Conservation (phyloP, 2,329 filamentous ascomycete genomes). For the Coleophoma eucalyptorum region DNA sequence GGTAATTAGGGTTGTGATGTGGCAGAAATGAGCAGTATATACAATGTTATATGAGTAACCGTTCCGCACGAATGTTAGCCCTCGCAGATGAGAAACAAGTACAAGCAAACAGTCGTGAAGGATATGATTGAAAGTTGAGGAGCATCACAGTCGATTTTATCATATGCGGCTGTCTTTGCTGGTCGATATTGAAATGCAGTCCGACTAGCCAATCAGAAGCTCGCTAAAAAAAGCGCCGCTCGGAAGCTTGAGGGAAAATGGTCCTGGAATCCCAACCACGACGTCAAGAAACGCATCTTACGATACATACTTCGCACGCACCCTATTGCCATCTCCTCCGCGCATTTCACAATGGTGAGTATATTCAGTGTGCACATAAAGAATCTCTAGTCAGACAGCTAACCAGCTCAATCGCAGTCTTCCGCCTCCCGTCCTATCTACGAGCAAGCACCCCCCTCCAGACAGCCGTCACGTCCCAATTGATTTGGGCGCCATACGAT, state of each 20-base stretch:
- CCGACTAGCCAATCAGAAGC: conserved; percentile 8
- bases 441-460: conserved; percentile 24
- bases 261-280: neutral
- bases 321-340: conserved; percentile 5
- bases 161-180: too few relatives aligned
- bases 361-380: neutral
- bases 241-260: neutral
- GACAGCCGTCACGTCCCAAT: neutral
- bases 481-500: too few relatives aligned
- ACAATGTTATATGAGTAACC: too few relatives aligned
- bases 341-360: conserved; percentile 26
- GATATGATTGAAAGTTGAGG: too few relatives aligned
- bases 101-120: too few relatives aligned
- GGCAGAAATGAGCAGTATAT: too few relatives aligned
- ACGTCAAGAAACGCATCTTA: conserved; percentile 12
- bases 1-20: neutral
- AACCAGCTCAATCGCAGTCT: conserved; percentile 23
- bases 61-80: too few relatives aligned
- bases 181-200: neutral
- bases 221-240: conserved; percentile 6
- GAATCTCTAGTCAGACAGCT: conserved; percentile 7
- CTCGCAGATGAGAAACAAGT: too few relatives aligned
- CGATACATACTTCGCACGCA: conserved; percentile 7
- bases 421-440: conserved; percentile 22
- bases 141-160: too few relatives aligned